Percentiles rank a stretch among this genome's conserved stretches.
Conservation (phyloP, 1,139 yeast genomes). For the Debaryomycetaceae sp. region DNA sequence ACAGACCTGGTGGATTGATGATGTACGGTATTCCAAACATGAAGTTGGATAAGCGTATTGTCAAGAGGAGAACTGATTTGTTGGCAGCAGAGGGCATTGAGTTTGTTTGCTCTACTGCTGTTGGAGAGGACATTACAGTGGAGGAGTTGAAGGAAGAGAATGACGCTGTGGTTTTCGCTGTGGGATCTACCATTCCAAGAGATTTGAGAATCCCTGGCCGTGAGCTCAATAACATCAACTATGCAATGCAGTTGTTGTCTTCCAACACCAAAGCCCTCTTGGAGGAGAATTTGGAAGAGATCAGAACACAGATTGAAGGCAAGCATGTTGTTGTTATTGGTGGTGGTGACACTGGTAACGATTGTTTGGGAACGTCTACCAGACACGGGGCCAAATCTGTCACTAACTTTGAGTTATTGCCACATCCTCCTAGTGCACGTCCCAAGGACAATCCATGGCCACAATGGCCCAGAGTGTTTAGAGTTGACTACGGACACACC, state of each 20-base stretch:
- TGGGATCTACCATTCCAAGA: slow-evolving; percentile 95
- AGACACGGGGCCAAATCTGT: slow-evolving; percentile 98
- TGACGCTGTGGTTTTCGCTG: slow-evolving; percentile 90
- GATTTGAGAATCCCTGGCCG: slow-evolving; percentile 94
- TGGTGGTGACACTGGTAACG: slow-evolving; percentile 99
- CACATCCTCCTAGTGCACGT: slow-evolving; percentile 83
- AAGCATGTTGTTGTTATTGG: slow-evolving; percentile 95
- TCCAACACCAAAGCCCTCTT: slow-evolving; percentile 87
- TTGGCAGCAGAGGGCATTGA: slow-evolving; percentile 87
- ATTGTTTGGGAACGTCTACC: slow-evolving; percentile 95
- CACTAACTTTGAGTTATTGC: slow-evolving; percentile 88
- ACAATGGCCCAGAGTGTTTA: slow-evolving; percentile 97
- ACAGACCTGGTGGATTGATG: slow-evolving; percentile 93
- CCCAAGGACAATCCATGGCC: slow-evolving; percentile 99
- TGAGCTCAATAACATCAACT: slow-evolving; percentile 82
- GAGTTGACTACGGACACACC: slow-evolving; percentile 96
- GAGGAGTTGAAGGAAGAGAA: slow-evolving; percentile 59
- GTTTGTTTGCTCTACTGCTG: slow-evolving; percentile 69
- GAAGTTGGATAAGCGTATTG: slow-evolving; percentile 93
- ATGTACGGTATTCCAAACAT: slow-evolving; percentile 99
- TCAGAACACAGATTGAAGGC: slow-evolving; percentile 69
- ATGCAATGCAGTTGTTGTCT: slow-evolving; percentile 90
- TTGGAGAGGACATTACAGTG: slow-evolving; percentile 78
- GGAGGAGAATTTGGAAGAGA: slow-evolving; percentile 75
- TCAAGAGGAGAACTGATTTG: slow-evolving; percentile 88